Evolutionary conservation across 768 basidiomycete species (phyloP), one percentile per base, ranked within the genome.

Genomic region (Boletus huronensis): DNA sequence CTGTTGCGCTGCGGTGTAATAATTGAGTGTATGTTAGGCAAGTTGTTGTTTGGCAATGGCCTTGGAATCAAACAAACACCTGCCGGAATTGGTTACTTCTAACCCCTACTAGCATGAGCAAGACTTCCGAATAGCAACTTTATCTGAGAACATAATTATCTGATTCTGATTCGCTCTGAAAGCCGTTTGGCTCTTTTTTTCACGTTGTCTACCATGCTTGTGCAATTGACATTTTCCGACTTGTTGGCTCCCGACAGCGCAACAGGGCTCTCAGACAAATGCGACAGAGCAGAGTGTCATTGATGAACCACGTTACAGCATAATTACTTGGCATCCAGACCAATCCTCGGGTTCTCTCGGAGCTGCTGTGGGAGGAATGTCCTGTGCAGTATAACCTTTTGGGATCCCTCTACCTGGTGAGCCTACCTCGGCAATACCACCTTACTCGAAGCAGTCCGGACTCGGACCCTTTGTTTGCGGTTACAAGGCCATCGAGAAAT

Each of bases 381-480:
- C 47, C 57, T 11, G 66, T 60, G 48, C 29, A 3, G 29, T 29
- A 29, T 31, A 31, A 3, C 31, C 31, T 31, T 11, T 10, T 3
- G 29, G 29, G 10, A 10, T 10, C 29, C 29, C 29, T 29, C 29
- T 7, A 10, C 29, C 1, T 28, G 3, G 29, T 10, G 65, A 67
- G n/a, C 60, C 48, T 10, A 10, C 48, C 31, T 32, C 52, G 17
- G 56, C 49, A 28, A 29, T 5, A 19, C 32, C 32, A 32, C 3
- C 32, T 14, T 32, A 88, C 58, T 78, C 79, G 0, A 67, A 75
- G 2, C 77, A 70, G 9, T 79, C 88, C 0, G 87, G 87, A 1
- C 74, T 87, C 26, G 86, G 93, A 0, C 72, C 97, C 4, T 86
- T 90, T 49, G 73, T 98, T 26, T 85, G 91, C 40, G 94, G 93